Percentiles rank a stretch among this genome's conserved stretches.
Evolutionary conservation across 805 yeast genomes (phyloP).

Genomic region (Candida railenensis): DNA sequence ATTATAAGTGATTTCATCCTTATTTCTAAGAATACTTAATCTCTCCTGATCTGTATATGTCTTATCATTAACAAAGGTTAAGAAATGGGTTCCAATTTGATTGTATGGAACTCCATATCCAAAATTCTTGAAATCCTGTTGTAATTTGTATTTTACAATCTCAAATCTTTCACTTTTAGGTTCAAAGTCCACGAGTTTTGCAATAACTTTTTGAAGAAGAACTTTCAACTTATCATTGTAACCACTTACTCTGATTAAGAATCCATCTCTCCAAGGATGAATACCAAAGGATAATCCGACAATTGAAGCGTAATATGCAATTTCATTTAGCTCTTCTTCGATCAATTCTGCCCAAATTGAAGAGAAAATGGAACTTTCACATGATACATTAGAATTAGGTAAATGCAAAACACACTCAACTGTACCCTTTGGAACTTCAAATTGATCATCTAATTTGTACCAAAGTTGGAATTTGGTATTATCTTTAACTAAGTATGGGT

Average conservation of each 20-base stretch:
- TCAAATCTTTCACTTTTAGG: slow-evolving; percentile 61
- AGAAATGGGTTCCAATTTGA: slow-evolving; percentile 66
- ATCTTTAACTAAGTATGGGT: slow-evolving; percentile 62
- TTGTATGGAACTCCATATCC: slow-evolving; percentile 74
- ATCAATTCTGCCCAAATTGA: slow-evolving; percentile 67
- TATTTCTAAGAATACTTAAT: slow-evolving; percentile 38
- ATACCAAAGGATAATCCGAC: slow-evolving; percentile 71
- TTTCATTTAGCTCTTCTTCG: slow-evolving; percentile 72
- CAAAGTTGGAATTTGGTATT: slow-evolving; percentile 60
- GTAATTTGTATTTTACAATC: slow-evolving; percentile 60
- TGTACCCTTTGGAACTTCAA: slow-evolving; percentile 84
- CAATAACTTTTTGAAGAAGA: slow-evolving; percentile 60
- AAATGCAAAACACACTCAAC: slow-evolving; percentile 62
- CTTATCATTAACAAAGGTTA: slow-evolving; percentile 67
- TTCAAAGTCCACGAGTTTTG: slow-evolving; percentile 48
- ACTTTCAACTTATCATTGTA: slow-evolving; percentile 77
- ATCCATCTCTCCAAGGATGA: slow-evolving; percentile 64
- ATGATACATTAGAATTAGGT: slow-evolving; percentile 62
- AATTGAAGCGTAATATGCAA: slow-evolving; percentile 78
- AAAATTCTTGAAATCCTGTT: slow-evolving; percentile 64
- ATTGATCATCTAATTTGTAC: slow-evolving; percentile 88
- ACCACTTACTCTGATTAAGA: slow-evolving; percentile 68
- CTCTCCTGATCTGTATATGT: slow-evolving; percentile 67
- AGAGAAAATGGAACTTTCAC: slow-evolving; percentile 56
- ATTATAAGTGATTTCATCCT: slow-evolving; percentile 37